Evolutionary conservation across 768 basidiomycete genomes (phyloP).

Genomic region (Lentinus brumalis): DNA sequence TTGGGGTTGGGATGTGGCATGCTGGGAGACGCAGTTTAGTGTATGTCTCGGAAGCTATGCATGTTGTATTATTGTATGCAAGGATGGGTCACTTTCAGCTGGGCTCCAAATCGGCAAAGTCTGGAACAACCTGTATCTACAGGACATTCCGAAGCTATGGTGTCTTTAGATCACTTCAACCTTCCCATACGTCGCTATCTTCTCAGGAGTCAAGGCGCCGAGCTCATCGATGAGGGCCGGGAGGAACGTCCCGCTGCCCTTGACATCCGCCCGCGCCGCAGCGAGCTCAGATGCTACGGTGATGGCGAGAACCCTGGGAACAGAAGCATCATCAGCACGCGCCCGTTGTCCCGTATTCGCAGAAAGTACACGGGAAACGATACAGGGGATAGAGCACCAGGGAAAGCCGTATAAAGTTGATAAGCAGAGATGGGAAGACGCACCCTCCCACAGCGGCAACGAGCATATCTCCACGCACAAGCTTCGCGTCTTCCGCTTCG

Average conservation of each 20-base stretch:
- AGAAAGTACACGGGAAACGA: background rate
- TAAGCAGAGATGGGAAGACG: constrained; percentile 24
- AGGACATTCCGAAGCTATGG: background rate
- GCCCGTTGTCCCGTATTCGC: background rate
- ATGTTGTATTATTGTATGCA: background rate
- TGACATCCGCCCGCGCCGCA: constrained; percentile 50
- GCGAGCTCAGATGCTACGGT: constrained; percentile 66
- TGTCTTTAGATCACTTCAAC: constrained; percentile 21
- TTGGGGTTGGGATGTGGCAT: too few species aligned
- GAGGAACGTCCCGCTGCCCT: constrained; percentile 65
- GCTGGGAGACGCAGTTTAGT: too few species aligned
- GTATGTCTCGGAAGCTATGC: background rate
- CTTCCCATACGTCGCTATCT: constrained; percentile 32
- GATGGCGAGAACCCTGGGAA: constrained; percentile 51
- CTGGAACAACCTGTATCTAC: too few species aligned
- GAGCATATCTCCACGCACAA: constrained; percentile 80
- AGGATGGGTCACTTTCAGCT: too few species aligned
- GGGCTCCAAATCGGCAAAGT: too few species aligned
- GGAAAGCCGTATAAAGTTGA: background rate
- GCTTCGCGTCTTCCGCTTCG: constrained; percentile 36
- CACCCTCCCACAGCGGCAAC: constrained; percentile 78
- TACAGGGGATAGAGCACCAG: background rate
- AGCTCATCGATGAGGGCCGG: constrained; percentile 67
- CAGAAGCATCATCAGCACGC: background rate
- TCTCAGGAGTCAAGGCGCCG: constrained; percentile 44